phyloP scores from a whole-genome alignment of 1,284 basidiomycete species.

The Entoloma clypeatum region DNA sequence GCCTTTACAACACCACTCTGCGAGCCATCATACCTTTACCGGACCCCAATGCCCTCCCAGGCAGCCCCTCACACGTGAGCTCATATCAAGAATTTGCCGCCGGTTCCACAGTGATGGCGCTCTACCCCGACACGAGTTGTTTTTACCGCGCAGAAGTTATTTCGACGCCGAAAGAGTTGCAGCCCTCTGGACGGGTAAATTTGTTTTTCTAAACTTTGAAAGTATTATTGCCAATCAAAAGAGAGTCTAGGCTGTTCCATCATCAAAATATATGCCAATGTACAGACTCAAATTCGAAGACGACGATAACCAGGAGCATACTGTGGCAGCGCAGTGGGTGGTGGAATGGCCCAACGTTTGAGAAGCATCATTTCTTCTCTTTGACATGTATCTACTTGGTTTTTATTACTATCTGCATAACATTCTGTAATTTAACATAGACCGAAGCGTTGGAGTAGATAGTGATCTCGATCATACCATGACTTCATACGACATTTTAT shows the following conservation, averaged over 20 bases:
- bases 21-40: slow-evolving; percentile 73
- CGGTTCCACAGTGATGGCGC: slow-evolving; percentile 71
- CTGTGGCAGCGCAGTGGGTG: slow-evolving; percentile 67
- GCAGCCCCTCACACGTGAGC: slow-evolving; percentile 58
- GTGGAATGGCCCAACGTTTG: slow-evolving; percentile 61
- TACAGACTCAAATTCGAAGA: slow-evolving; percentile 82
- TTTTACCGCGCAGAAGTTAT: slow-evolving; percentile 82
- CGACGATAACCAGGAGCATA: slow-evolving; percentile 75
- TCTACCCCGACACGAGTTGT: slow-evolving; percentile 83
- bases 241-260: slow-evolving; percentile 29
- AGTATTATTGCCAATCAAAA: slow-evolving; percentile 6
- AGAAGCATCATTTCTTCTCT: slow-evolving; percentile 9
- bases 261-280: slow-evolving; percentile 43
- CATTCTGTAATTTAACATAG: slow-evolving; percentile 2
- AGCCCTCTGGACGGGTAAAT: slow-evolving; percentile 47
- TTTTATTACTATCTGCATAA: too few relatives aligned
- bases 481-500: too few relatives aligned
- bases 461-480: background rate
- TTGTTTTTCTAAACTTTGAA: slow-evolving; percentile 8
- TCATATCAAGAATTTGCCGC: slow-evolving; percentile 69
- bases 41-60: slow-evolving; percentile 56
- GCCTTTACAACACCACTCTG: slow-evolving; percentile 64
- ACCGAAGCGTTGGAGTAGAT: background rate
- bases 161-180: slow-evolving; percentile 56
- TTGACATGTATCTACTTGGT: too few relatives aligned